phyloP scores from a whole-genome alignment of 78 protist species.

The Tieghemostelium lacteum region DNA sequence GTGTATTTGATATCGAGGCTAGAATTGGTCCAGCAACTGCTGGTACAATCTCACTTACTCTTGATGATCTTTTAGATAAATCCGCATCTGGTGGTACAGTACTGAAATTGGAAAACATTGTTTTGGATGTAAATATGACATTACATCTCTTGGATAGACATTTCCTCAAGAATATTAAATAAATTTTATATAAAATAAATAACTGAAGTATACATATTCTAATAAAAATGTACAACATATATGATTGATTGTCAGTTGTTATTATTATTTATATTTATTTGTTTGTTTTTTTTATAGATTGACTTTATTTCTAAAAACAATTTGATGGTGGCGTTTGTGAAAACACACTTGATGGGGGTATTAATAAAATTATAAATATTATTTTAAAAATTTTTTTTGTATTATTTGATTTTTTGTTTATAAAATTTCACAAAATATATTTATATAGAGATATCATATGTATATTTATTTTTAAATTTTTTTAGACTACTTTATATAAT shows the following conservation, averaged over 20 bases:
- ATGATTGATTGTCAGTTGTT: background rate
- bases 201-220: background rate
- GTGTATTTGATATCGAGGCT: slow-evolving; percentile 83
- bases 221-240: background rate
- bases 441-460: too few relatives aligned
- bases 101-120: slow-evolving; percentile 59
- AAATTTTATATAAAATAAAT: background rate
- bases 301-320: too few relatives aligned
- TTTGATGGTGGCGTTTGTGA: too few relatives aligned
- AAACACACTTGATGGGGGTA: too few relatives aligned
- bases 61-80: slow-evolving; percentile 81
- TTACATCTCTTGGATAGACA: slow-evolving; percentile 76
- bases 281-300: background rate
- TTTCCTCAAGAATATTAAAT: slow-evolving; percentile 65
- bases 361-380: too few relatives aligned
- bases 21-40: slow-evolving; percentile 68
- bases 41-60: slow-evolving; percentile 24
- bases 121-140: slow-evolving; percentile 86
- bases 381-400: too few relatives aligned
- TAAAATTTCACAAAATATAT: too few relatives aligned
- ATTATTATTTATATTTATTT: background rate
- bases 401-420: too few relatives aligned
- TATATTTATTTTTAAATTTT: too few relatives aligned
- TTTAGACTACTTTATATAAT: too few relatives aligned
- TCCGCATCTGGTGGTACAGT: slow-evolving; percentile 31